These are phyloP conservation scores for Trichoderma sp. DNA, from an alignment of 2,329 filamentous ascomycete species.

Conservation along the genomic window DNA sequence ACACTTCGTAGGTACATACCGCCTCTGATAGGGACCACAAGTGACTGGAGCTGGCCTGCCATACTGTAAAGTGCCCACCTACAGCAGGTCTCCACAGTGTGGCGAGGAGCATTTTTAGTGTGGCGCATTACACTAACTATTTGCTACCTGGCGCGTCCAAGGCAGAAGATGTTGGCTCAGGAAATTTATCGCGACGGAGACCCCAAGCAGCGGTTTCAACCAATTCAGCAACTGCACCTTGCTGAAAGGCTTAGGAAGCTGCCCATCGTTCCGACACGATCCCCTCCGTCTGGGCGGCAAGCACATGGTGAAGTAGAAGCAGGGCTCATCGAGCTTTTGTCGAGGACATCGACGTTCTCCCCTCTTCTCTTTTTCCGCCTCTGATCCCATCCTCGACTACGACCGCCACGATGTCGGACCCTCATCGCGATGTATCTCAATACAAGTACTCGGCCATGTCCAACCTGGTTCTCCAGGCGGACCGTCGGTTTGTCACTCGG, in stretches of 20 bases:
- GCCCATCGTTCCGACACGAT: constrained; percentile 28
- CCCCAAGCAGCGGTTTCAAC: constrained; percentile 29
- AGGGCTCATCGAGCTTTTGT: constrained; percentile 43
- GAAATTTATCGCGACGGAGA: constrained; percentile 44
- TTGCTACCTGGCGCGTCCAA: constrained; percentile 25
- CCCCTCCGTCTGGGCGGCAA: constrained; percentile 32
- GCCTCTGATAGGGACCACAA: not conserved
- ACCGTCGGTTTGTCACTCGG: constrained; percentile 91
- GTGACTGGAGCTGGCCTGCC: not conserved
- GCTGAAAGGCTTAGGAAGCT: constrained; percentile 32
- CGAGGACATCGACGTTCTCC: constrained; percentile 44
- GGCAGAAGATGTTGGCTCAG: constrained; percentile 36
- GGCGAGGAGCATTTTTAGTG: constrained; percentile 22
- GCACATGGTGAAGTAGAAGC: constrained; percentile 43
- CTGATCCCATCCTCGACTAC: not conserved
- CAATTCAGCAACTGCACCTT: constrained; percentile 35
- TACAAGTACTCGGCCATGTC: constrained; percentile 99
- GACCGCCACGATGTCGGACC: constrained; percentile 67
- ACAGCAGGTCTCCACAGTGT: constrained; percentile 23
- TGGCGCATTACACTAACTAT: constrained; percentile 28
- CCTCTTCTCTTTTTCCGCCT: constrained; percentile 36
- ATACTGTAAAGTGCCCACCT: not conserved
- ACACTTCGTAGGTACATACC: not conserved
- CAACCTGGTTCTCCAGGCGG: constrained; percentile 99
- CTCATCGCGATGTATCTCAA: constrained; percentile 83